These are phyloP conservation scores for Ophiocordyceps camponoti-saundersi DNA, from an alignment of 2,329 filamentous ascomycete genomes.

Conservation along the genomic window DNA sequence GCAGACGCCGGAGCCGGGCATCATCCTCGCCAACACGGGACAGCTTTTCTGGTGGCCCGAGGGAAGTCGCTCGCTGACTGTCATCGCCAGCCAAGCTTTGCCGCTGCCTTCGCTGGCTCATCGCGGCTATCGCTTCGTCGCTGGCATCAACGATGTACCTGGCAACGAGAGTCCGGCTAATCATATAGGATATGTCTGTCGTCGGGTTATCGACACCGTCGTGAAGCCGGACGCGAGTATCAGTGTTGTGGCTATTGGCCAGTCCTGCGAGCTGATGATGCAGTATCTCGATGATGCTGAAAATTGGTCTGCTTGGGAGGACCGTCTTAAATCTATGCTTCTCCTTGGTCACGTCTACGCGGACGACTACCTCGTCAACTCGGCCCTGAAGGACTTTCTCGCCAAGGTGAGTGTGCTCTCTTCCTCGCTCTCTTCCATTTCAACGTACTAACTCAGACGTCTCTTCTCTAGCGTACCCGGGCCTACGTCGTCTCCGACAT, in stretches of 20 bases:
- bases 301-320: conserved; percentile 29
- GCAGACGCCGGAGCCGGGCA: conserved; percentile 27
- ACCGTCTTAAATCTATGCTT: conserved; percentile 28
- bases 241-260: conserved; percentile 55
- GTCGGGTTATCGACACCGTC: conserved; percentile 35
- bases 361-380: conserved; percentile 20
- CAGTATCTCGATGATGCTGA: conserved; percentile 38
- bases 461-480: conserved; percentile 32
- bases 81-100: conserved; percentile 35
- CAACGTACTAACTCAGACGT: background rate
- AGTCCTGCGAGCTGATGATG: conserved; percentile 42
- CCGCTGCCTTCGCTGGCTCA: conserved; percentile 49
- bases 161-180: conserved; percentile 37
- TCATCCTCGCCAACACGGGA: conserved; percentile 65
- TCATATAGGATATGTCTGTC: conserved; percentile 54
- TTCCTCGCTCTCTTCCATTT: background rate
- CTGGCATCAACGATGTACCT: conserved; percentile 41
- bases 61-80: conserved; percentile 40
- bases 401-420: conserved; percentile 22
- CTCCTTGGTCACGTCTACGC: conserved; percentile 30
- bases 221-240: conserved; percentile 34
- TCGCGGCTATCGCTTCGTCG: conserved; percentile 30
- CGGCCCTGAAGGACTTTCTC: conserved; percentile 31
- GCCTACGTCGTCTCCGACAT: conserved; percentile 40
- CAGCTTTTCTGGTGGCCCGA: conserved; percentile 63